Conservation (phyloP, 148 eudicot genomes). For the Pouteria glomerata region DNA sequence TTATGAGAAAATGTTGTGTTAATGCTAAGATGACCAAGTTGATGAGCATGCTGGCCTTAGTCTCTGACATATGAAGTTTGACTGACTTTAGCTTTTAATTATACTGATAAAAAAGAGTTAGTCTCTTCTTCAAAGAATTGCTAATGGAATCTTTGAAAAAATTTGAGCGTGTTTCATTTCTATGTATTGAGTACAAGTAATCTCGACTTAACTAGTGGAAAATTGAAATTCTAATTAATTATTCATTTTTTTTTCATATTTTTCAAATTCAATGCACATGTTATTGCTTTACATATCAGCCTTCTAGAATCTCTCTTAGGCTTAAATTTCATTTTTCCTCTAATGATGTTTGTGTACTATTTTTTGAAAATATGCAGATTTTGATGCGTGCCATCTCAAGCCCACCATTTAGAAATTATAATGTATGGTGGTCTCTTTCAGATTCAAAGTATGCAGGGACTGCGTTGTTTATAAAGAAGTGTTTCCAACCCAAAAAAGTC, state of each 20-base stretch:
- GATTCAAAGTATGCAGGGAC: slow-evolving; percentile 99
- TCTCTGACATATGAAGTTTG: too few relatives aligned
- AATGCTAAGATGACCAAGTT: too few relatives aligned
- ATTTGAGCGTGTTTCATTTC: neutral
- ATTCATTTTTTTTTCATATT: neutral
- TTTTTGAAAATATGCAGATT: slow-evolving; percentile 39
- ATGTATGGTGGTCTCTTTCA: slow-evolving; percentile 98
- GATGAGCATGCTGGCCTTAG: too few relatives aligned
- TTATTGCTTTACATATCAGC: neutral
- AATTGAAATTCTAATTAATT: neutral
- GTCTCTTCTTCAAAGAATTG: neutral
- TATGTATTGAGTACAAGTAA: neutral
- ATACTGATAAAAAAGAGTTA: neutral
- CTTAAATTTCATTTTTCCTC: neutral
- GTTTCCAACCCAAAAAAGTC: slow-evolving; percentile 67
- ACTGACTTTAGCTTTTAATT: neutral
- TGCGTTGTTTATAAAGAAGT: slow-evolving; percentile 80
- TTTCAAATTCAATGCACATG: neutral
- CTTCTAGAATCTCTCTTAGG: neutral
- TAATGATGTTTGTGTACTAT: neutral
- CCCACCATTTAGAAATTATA: slow-evolving; percentile 64
- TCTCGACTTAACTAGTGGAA: neutral
- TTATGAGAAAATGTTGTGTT: too few relatives aligned
- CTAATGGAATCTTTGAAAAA: neutral
- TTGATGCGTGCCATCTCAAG: slow-evolving; percentile 87